Evolutionary conservation across 495 filamentous ascomycete genomes (phyloP).

Genomic region (Hypoxylon cercidicola): DNA sequence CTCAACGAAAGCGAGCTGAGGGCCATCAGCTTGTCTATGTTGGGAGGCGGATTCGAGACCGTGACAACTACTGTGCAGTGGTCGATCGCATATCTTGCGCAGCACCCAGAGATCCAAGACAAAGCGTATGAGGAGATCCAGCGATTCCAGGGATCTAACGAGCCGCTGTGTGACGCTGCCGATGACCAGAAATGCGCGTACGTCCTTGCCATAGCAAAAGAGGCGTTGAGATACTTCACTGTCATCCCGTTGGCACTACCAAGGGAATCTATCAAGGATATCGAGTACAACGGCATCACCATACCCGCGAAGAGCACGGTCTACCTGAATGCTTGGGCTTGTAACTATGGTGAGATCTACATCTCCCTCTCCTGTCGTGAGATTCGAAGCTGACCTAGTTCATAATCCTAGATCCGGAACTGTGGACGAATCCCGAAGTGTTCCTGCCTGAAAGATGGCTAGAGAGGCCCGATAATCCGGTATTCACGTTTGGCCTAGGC

Average conservation of each 20-base stretch:
- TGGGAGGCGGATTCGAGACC: conserved; percentile 71
- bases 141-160: conserved; percentile 61
- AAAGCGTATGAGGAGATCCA: conserved; percentile 66
- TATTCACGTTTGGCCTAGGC: conserved; percentile 71
- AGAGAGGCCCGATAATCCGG: conserved; percentile 68
- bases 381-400: neutral
- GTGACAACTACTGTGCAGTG: conserved; percentile 71
- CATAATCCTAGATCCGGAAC: conserved; percentile 57
- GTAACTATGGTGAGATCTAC: conserved; percentile 62
- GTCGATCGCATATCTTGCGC: conserved; percentile 67
- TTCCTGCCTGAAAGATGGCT: conserved; percentile 72
- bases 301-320: conserved; percentile 70
- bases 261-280: conserved; percentile 67
- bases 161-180: conserved; percentile 65
- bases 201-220: conserved; percentile 66
- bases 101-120: conserved; percentile 68
- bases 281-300: conserved; percentile 63
- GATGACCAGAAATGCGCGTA: conserved; percentile 73
- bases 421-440: conserved; percentile 67
- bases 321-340: conserved; percentile 74
- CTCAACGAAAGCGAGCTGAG: conserved; percentile 68
- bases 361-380: conserved; percentile 23
- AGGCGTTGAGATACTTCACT: conserved; percentile 68
- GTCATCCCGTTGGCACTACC: conserved; percentile 71
- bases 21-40: conserved; percentile 70